Conservation (phyloP, 495 filamentous ascomycete species). For the Tuber aestivum region DNA sequence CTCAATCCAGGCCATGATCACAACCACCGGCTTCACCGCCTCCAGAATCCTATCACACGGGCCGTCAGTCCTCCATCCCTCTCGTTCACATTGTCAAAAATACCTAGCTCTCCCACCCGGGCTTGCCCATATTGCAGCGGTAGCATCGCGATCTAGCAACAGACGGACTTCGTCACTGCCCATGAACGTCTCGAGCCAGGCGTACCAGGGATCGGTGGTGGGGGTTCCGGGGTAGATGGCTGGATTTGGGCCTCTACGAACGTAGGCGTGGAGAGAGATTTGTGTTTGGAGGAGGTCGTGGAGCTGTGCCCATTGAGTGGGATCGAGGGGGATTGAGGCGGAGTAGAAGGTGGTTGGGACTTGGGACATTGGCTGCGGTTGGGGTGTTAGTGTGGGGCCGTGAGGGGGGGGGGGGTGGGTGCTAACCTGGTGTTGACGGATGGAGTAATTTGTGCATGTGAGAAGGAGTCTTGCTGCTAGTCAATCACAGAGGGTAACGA, state of each 20-base stretch:
- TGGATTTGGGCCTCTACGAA: neutral
- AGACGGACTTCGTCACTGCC: neutral
- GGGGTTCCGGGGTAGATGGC: fast-evolving
- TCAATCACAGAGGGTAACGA: no score
- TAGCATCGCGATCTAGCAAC: neutral
- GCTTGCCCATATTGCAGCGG: neutral
- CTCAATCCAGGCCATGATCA: neutral
- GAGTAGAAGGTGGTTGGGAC: neutral
- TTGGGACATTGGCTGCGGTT: neutral
- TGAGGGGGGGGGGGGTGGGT: no score
- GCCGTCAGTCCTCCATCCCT: neutral
- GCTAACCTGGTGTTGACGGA: no score
- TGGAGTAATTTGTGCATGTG: no score
- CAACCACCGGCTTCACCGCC: neutral
- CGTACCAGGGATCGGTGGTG: neutral
- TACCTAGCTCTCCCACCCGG: neutral
- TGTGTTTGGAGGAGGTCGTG: neutral
- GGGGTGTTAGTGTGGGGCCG: neutral
- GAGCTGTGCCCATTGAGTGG: neutral
- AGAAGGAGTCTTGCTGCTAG: no score
- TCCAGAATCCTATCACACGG: neutral
- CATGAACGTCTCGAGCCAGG: neutral
- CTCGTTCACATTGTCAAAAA: neutral
- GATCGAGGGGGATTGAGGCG: neutral
- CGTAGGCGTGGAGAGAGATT: neutral